A percentile compares a stretch with the other conserved stretches of the same genome.
These are phyloP conservation scores for Magnaporthales sp. DNA, from an alignment of 2,329 filamentous ascomycete genomes.

Conservation along the genomic window DNA sequence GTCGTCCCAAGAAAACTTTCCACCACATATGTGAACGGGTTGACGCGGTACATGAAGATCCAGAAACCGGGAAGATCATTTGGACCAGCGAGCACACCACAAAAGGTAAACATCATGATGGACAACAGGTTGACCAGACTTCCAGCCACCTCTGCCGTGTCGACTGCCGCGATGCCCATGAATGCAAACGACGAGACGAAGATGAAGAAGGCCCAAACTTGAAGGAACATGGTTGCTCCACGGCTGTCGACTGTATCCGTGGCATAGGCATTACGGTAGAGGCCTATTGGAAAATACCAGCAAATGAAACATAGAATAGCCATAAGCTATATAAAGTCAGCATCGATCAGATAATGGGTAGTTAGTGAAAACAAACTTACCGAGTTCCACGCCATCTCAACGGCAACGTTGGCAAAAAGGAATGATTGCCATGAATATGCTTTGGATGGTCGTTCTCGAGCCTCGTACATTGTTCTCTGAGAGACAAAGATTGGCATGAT, in stretches of 20 bases:
- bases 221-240: slow-evolving; percentile 70
- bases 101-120: slow-evolving; percentile 52
- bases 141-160: slow-evolving; percentile 58
- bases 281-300: slow-evolving; percentile 81
- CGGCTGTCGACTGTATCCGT: slow-evolving; percentile 57
- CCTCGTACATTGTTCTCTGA: slow-evolving; percentile 75
- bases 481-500: slow-evolving; percentile 82
- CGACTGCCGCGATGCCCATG: slow-evolving; percentile 63
- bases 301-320: slow-evolving; percentile 56
- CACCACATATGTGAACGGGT: slow-evolving; percentile 76
- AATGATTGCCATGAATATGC: slow-evolving; percentile 81
- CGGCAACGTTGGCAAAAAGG: slow-evolving; percentile 72
- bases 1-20: slow-evolving; percentile 62
- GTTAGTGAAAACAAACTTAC: background rate
- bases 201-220: slow-evolving; percentile 68
- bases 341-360: background rate
- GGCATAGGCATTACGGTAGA: slow-evolving; percentile 59
- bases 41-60: slow-evolving; percentile 77
- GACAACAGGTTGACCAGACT: slow-evolving; percentile 53
- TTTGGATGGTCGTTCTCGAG: slow-evolving; percentile 75
- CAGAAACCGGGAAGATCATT: slow-evolving; percentile 59
- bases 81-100: slow-evolving; percentile 51
- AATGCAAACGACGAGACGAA: slow-evolving; percentile 66
- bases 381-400: slow-evolving; percentile 83
- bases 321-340: slow-evolving; percentile 27